Percentiles rank a stretch among this genome's conserved stretches.
Conservation (phyloP, 164 flowering plant genomes). For the Magnolia sinica region DNA sequence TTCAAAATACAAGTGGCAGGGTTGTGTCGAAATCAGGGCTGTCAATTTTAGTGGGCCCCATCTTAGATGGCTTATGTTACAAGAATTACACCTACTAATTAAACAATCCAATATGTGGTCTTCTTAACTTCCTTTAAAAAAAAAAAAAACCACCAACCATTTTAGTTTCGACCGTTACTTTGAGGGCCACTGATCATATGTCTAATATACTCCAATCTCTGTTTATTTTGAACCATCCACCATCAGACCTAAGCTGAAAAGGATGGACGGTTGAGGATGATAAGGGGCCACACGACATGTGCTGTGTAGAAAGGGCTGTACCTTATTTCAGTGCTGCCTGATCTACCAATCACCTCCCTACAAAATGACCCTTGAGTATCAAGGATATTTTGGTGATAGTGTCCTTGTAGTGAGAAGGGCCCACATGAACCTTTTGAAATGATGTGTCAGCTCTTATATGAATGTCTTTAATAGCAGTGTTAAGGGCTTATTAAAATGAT, state of each 20-base stretch:
- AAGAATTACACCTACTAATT: background rate
- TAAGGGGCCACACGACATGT: background rate
- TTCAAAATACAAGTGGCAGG: background rate
- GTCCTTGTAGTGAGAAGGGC: background rate
- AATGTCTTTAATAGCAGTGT: background rate
- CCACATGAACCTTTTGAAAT: background rate
- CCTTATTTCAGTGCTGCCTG: background rate
- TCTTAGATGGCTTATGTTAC: background rate
- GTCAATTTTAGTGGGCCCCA: too few relatives aligned
- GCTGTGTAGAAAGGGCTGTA: background rate
- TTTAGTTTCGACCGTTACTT: background rate
- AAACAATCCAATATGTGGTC: background rate
- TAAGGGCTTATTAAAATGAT: background rate
- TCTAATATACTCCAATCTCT: too few relatives aligned
- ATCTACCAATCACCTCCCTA: too few relatives aligned
- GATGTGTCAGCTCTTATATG: background rate
- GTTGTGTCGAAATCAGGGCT: too few relatives aligned
- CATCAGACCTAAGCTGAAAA: background rate
- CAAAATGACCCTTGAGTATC: background rate
- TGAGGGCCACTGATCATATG: too few relatives aligned
- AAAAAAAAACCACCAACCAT: background rate
- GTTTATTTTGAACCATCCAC: background rate
- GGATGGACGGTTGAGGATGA: background rate
- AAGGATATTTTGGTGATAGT: conserved; percentile 1
- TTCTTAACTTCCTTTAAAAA: too few relatives aligned